Percentiles rank a stretch among this genome's conserved stretches.
Conservation (phyloP, 2,329 filamentous ascomycete genomes). For the Chaetomium globosum region DNA sequence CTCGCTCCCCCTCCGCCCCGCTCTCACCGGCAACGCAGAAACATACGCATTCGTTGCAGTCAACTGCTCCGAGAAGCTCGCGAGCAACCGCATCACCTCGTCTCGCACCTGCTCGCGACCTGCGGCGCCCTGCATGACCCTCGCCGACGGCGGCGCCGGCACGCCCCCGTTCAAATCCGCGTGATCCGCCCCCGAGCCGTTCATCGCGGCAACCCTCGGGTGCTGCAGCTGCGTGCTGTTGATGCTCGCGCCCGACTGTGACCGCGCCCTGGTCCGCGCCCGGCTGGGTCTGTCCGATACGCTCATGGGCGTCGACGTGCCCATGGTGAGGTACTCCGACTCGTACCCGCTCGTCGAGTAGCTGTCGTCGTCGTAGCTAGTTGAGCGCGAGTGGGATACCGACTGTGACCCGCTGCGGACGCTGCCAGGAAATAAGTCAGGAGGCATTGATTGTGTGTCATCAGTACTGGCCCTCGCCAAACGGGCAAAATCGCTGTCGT, state of each 20-base stretch:
- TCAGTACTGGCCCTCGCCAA: constrained; percentile 32
- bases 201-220: constrained; percentile 24
- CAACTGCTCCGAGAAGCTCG: constrained; percentile 43
- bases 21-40: constrained; percentile 38
- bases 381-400: constrained; percentile 33
- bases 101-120: constrained; percentile 41
- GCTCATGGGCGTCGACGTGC: constrained; percentile 21
- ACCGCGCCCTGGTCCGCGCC: constrained; percentile 22
- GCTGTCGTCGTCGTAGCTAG: constrained; percentile 39
- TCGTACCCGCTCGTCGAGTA: constrained; percentile 39
- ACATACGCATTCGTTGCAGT: constrained; percentile 40
- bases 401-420: constrained; percentile 37
- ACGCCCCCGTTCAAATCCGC: constrained; percentile 36
- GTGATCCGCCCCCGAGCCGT: constrained; percentile 17
- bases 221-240: constrained; percentile 27
- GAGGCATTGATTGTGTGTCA: not conserved
- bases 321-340: constrained; percentile 35
- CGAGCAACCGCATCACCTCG: constrained; percentile 42
- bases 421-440: constrained; percentile 21
- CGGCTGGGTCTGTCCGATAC: constrained; percentile 26
- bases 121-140: constrained; percentile 50
- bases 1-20: constrained; percentile 31
- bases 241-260: constrained; percentile 22
- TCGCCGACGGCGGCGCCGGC: constrained; percentile 52
- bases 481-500: constrained; percentile 57